Percentiles rank a stretch among this genome's conserved stretches.
Conservation (phyloP, 2,329 filamentous ascomycete species). For the Rhynchosporium graminicola region DNA sequence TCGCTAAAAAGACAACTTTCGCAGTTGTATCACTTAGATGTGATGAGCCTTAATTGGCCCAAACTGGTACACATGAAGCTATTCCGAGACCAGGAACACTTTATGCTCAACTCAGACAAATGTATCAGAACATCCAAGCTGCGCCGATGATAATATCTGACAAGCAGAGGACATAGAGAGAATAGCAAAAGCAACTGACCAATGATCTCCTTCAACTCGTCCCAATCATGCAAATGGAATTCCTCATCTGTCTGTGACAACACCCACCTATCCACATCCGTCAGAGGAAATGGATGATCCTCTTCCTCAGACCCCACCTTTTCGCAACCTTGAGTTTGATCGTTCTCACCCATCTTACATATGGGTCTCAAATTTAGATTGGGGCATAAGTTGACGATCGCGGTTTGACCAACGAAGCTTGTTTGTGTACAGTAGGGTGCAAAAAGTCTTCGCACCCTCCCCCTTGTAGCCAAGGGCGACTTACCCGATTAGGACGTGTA, state of each 20-base stretch:
- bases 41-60: neutral
- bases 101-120: neutral
- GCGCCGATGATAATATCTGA: neutral
- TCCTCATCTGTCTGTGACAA: conserved; percentile 67
- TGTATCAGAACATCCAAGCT: neutral
- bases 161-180: neutral
- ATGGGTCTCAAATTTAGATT: neutral
- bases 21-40: conserved; percentile 2
- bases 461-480: too few relatives aligned
- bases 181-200: conserved; percentile 45
- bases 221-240: conserved; percentile 73
- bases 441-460: too few relatives aligned
- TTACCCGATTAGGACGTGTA: too few relatives aligned
- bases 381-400: neutral
- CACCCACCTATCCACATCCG: conserved; percentile 58
- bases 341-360: conserved; percentile 18
- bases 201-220: conserved; percentile 68
- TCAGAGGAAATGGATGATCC: conserved; percentile 56
- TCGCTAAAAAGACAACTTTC: neutral
- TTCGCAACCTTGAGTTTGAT: neutral
- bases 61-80: neutral
- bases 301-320: conserved; percentile 9
- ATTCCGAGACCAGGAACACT: neutral
- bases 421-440: conserved; percentile 5
- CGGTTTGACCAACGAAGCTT: neutral